Percentiles rank a stretch among this genome's conserved stretches.
Conservation (phyloP, 1,284 basidiomycete genomes). For the Ustilago loliicola region DNA sequence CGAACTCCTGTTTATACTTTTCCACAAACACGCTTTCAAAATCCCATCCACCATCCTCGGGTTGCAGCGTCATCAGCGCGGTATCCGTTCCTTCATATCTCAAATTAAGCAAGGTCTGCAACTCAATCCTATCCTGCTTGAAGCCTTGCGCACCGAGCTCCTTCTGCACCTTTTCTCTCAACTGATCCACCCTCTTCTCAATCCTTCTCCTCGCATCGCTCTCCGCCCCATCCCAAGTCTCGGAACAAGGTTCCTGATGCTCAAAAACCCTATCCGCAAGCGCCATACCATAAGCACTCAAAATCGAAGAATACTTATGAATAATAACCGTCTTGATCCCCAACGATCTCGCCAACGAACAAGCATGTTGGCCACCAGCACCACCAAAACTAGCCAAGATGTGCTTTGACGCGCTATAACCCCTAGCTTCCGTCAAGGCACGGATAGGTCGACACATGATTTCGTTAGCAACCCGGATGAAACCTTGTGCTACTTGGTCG, state of each 20-base stretch:
- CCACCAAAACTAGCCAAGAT: conserved; percentile 92
- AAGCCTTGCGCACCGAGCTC: conserved; percentile 87
- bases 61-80: conserved; percentile 84
- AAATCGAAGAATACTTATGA: conserved; percentile 85
- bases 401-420: conserved; percentile 86
- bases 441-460: conserved; percentile 90
- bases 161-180: conserved; percentile 74
- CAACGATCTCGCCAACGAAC: conserved; percentile 84
- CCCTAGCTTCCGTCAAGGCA: conserved; percentile 88
- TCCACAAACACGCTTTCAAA: conserved; percentile 82
- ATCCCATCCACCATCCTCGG: conserved; percentile 76
- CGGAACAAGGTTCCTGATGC: conserved; percentile 86
- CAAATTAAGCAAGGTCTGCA: conserved; percentile 84
- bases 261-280: conserved; percentile 83
- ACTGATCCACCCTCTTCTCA: conserved; percentile 71
- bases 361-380: conserved; percentile 91
- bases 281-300: conserved; percentile 90
- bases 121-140: conserved; percentile 77
- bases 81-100: conserved; percentile 80
- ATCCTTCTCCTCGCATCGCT: conserved; percentile 23
- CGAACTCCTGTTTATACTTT: conserved; percentile 76
- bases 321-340: conserved; percentile 87
- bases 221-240: conserved; percentile 73
- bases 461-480: conserved; percentile 68
- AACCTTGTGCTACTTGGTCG: conserved; percentile 90